Conservation (phyloP, 768 basidiomycete genomes). For the Phallus indusiatus region DNA sequence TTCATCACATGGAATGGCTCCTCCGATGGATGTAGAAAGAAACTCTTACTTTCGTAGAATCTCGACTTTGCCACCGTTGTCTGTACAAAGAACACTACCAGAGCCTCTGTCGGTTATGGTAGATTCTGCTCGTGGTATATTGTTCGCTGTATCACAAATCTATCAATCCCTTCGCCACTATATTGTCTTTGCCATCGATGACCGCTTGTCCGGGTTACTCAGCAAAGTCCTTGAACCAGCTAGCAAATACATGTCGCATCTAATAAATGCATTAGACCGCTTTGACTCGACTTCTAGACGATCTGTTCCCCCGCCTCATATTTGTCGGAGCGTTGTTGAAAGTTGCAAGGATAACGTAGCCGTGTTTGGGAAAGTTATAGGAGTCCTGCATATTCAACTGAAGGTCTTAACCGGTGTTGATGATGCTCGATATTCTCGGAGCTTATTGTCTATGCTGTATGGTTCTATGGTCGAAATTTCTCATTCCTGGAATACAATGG, state of each 20-base stretch:
- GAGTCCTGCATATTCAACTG: slow-evolving; percentile 72
- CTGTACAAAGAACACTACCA: slow-evolving; percentile 59
- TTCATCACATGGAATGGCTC: slow-evolving; percentile 27
- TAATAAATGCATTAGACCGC: slow-evolving; percentile 83
- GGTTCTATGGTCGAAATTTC: slow-evolving; percentile 86
- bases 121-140: slow-evolving; percentile 84
- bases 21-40: slow-evolving; percentile 67
- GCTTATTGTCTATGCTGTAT: slow-evolving; percentile 79
- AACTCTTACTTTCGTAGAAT: slow-evolving; percentile 94
- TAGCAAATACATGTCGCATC: slow-evolving; percentile 64
- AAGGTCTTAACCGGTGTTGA: slow-evolving; percentile 64
- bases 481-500: slow-evolving; percentile 72
- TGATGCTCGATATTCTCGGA: slow-evolving; percentile 81
- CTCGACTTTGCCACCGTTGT: slow-evolving; percentile 59
- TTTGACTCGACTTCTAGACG: slow-evolving; percentile 78
- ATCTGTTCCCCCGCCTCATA: slow-evolving; percentile 52
- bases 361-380: slow-evolving; percentile 81
- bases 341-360: slow-evolving; percentile 76
- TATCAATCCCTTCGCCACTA: slow-evolving; percentile 86
- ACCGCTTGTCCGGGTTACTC: slow-evolving; percentile 71
- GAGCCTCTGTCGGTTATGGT: slow-evolving; percentile 57
- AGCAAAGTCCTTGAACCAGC: slow-evolving; percentile 82
- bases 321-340: slow-evolving; percentile 74
- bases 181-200: slow-evolving; percentile 71
- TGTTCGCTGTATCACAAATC: slow-evolving; percentile 88